Base-by-base conservation (phyloP, 108 stramenopile genomes). In the Nitzschia putrida region DNA sequence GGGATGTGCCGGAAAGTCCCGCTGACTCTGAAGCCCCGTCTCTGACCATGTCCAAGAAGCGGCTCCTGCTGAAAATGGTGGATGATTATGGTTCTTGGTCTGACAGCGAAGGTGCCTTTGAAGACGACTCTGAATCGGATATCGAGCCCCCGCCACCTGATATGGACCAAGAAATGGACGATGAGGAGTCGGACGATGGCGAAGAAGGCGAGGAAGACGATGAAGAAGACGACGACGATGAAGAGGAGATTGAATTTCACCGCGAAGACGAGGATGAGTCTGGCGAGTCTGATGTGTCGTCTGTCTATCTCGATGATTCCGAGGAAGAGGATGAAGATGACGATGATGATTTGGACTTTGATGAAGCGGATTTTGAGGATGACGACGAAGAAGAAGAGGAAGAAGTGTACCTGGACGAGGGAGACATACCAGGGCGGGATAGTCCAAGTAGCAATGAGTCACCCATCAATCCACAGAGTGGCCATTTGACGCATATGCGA, bases 11-110 rank as follows among this genome's bases (percentile, higher is more conserved):
- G 18, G 47, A 16, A 5, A 16, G 18, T 49, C 18, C 47, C 47
- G 18, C 47, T 1, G 47, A 18, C n/a, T 49, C 47, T 49, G 47
- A 18, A 49, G 47, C 14, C 14, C n/a, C 14, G 18, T 49, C 14
- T 49, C 18, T 49, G 47, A 49, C n/a, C 18, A 18, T 49, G 47
- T 49, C 47, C 2, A 49, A 49, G 47, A 16, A 49, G 18, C 47
- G 47, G 1, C 47, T 49, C 14, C 47, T 49, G 18, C 14, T 49
- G 47, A 49, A 49, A 49, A 49, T 49, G 47, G 47, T 49, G 47
- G 29, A 34, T 34, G 47, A 49, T 18, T 49, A 49, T 18, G 18
- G 18, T 49, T 16, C 47, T 18, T 49, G 47, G 47, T 49, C 47
- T 1, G 18, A 18, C 47, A 18, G 47, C 6, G 47, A 49, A 16